phyloP scores from a whole-genome alignment of 2,329 filamentous ascomycete species.

The Septoria petroselini region DNA sequence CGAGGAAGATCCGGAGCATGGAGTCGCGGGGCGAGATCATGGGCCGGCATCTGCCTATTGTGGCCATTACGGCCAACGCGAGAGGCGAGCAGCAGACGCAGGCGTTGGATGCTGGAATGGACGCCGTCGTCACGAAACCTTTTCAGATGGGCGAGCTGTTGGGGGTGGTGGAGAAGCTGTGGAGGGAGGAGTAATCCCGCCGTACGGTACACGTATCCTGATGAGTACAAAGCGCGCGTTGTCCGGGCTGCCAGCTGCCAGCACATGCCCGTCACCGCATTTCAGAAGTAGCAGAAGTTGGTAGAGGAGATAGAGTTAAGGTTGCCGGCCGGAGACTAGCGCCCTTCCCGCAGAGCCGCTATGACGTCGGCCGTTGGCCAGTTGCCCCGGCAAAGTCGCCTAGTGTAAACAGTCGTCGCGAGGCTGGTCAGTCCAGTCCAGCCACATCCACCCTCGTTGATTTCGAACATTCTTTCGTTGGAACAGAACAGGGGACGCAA shows the following conservation, averaged over 20 bases:
- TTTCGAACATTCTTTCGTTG: slow-evolving; percentile 1
- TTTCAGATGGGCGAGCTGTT: slow-evolving; percentile 44
- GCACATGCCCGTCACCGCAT: no score
- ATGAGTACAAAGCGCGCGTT: no score
- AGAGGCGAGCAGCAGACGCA: slow-evolving; percentile 55
- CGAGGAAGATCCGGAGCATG: slow-evolving; percentile 25
- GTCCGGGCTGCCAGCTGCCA: no score
- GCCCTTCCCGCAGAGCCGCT: slow-evolving; percentile 5
- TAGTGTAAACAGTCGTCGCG: neutral
- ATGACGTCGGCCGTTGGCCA: slow-evolving; percentile 1
- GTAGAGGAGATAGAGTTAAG: no score
- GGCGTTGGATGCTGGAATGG: slow-evolving; percentile 70
- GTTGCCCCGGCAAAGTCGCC: slow-evolving; percentile 2
- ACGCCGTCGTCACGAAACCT: slow-evolving; percentile 48
- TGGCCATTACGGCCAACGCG: slow-evolving; percentile 72
- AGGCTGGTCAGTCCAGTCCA: slow-evolving; percentile 14
- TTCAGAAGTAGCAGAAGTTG: no score
- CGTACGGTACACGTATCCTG: no score
- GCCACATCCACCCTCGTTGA: slow-evolving; percentile 17
- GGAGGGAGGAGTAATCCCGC: slow-evolving; percentile 2
- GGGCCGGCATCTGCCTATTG: slow-evolving; percentile 62
- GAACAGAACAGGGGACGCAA: slow-evolving; percentile 8
- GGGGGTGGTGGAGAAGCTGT: slow-evolving; percentile 42
- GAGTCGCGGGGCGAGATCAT: slow-evolving; percentile 47
- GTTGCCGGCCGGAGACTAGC: slow-evolving; percentile 7